Evolutionary conservation across 805 yeast species (phyloP).

Genomic region (Isabelozyma heimii): DNA sequence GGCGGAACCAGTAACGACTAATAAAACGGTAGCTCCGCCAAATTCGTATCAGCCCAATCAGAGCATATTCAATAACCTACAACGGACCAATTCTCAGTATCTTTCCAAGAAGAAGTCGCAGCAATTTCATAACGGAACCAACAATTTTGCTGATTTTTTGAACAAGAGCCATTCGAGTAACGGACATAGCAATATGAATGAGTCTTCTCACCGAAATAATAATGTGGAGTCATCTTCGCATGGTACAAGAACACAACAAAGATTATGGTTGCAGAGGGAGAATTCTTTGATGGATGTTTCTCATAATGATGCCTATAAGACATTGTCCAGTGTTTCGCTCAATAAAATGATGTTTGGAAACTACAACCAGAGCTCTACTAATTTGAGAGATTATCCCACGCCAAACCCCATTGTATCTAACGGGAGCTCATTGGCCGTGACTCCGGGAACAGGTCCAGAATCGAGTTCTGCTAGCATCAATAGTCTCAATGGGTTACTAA

Average conservation of each 20-base stretch:
- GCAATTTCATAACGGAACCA: slow-evolving; percentile 19
- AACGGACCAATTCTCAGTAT: slow-evolving; percentile 37
- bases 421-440: slow-evolving; percentile 1
- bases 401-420: background rate
- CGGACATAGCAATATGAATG: background rate
- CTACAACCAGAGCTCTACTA: slow-evolving; percentile 22
- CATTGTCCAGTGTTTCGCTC: slow-evolving; percentile 38
- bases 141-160: slow-evolving; percentile 30
- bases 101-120: slow-evolving; percentile 20
- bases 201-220: background rate
- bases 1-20: slow-evolving; percentile 33
- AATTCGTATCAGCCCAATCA: slow-evolving; percentile 43
- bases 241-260: slow-evolving; percentile 78
- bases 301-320: slow-evolving; percentile 26
- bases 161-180: slow-evolving; percentile 6
- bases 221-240: slow-evolving; percentile 1
- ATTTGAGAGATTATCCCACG: slow-evolving; percentile 10
- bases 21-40: slow-evolving; percentile 27
- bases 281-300: slow-evolving; percentile 62
- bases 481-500: slow-evolving; percentile 25
- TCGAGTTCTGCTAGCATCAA: slow-evolving; percentile 7
- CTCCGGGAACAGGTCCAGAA: background rate
- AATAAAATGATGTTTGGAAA: slow-evolving; percentile 38
- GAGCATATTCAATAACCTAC: slow-evolving; percentile 39
- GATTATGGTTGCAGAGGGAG: slow-evolving; percentile 80